Conservation (phyloP, 1,284 basidiomycete species). For the Microbotryum lychnidis-dioicae region DNA sequence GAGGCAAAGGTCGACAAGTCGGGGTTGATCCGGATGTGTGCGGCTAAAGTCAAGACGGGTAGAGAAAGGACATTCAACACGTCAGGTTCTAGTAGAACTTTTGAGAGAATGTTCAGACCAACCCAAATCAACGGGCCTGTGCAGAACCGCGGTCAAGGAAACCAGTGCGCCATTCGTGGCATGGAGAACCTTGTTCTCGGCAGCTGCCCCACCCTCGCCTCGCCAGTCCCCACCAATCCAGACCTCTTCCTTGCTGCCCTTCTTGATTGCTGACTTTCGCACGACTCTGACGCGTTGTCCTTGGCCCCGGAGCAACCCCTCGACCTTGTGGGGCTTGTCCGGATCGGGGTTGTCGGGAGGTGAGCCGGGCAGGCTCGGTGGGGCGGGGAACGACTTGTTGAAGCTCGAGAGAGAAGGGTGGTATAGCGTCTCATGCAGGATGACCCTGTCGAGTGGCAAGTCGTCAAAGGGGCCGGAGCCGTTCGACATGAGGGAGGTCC, state of each 20-base stretch:
- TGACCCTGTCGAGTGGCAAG: constrained; percentile 60
- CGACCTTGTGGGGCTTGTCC: constrained; percentile 36
- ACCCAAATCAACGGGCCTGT: constrained; percentile 69
- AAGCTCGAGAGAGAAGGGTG: constrained; percentile 48
- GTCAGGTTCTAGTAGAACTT: constrained; percentile 47
- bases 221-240: constrained; percentile 33
- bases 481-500: constrained; percentile 39
- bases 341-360: constrained; percentile 26
- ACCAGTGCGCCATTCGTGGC: constrained; percentile 68
- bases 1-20: constrained; percentile 36
- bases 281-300: constrained; percentile 69
- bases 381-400: constrained; percentile 24
- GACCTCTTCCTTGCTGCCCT: constrained; percentile 18
- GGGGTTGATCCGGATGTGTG: constrained; percentile 33
- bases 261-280: constrained; percentile 38
- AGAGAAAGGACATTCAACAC: constrained; percentile 42
- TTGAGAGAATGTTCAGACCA: constrained; percentile 33
- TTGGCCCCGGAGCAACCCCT: constrained; percentile 67
- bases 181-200: constrained; percentile 43
- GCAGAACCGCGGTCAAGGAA: constrained; percentile 65
- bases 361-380: constrained; percentile 25
- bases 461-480: constrained; percentile 61
- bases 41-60: constrained; percentile 12
- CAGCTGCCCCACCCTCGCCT: constrained; percentile 32
- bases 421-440: constrained; percentile 50